Conservation (phyloP, 2,329 filamentous ascomycete species). For the Fusarium setosum region DNA sequence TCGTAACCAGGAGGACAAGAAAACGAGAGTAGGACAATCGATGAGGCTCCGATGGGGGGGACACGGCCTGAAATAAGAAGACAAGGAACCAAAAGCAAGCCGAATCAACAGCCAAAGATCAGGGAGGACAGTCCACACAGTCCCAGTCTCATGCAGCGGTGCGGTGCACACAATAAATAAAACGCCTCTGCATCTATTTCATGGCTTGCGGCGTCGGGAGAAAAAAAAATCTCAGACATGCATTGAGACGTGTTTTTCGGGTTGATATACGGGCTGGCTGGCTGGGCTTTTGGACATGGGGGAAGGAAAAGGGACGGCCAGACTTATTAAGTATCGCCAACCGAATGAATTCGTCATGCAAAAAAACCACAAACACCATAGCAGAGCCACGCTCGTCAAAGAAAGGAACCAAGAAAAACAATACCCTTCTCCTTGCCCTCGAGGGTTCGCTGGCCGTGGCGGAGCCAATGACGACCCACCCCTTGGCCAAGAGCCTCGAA, state of each 20-base stretch:
- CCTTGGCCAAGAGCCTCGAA: background rate
- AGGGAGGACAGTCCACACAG: conserved; percentile 16
- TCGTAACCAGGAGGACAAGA: conserved; percentile 6
- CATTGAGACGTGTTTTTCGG: conserved; percentile 3
- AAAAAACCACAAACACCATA: background rate
- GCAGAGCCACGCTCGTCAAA: conserved; percentile 7
- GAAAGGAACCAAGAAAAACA: no score
- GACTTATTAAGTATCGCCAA: background rate
- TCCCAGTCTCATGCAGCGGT: conserved; percentile 1
- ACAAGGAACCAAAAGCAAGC: conserved; percentile 1
- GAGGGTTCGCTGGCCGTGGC: background rate
- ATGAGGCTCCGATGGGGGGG: conserved; percentile 8
- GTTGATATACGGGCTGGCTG: background rate
- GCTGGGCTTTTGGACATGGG: no score
- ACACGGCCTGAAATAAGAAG: conserved; percentile 15
- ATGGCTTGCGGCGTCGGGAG: conserved; percentile 5
- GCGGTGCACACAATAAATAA: conserved; percentile 9
- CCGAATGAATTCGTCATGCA: conserved; percentile 19
- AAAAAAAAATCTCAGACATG: conserved; percentile 27
- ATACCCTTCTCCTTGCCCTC: background rate
- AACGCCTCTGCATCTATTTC: conserved; percentile 28
- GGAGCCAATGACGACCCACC: conserved; percentile 27
- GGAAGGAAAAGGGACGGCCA: no score
- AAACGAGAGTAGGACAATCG: conserved; percentile 25
- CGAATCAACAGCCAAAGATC: conserved; percentile 1